These are phyloP conservation scores for Linum tenue DNA, from an alignment of 345 rosid species.

Conservation along the genomic window DNA sequence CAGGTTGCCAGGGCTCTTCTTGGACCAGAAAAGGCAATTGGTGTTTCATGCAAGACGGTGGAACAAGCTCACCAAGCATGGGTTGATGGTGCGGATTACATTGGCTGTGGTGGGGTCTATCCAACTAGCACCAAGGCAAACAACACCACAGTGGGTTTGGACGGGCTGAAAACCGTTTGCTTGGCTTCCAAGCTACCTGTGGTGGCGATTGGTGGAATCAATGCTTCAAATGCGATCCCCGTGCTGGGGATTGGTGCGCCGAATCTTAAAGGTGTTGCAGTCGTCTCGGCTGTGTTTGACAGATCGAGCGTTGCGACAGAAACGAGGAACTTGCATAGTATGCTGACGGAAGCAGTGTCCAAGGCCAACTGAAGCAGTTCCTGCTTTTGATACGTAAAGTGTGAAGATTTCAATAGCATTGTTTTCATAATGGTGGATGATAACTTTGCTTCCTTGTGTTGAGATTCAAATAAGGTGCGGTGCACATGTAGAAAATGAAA, in stretches of 20 bases:
- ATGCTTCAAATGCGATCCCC: conserved; percentile 42
- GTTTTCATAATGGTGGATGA: too few relatives aligned
- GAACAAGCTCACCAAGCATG: conserved; percentile 82
- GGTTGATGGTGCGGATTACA: conserved; percentile 82
- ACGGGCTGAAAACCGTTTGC: conserved; percentile 69
- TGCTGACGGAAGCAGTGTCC: conserved; percentile 27
- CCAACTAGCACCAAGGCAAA: conserved; percentile 73
- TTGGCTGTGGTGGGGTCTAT: conserved; percentile 85
- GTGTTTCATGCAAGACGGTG: conserved; percentile 79
- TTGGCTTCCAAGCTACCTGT: conserved; percentile 67
- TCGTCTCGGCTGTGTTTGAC: conserved; percentile 75
- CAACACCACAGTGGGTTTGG: conserved; percentile 67
- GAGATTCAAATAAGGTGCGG: too few relatives aligned
- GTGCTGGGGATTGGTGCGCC: conserved; percentile 44
- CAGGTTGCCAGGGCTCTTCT: conserved; percentile 51
- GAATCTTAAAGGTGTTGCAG: conserved; percentile 74
- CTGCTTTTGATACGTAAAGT: background rate
- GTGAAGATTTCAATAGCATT: too few relatives aligned
- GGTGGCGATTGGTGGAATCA: conserved; percentile 86
- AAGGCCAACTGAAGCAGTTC: background rate
- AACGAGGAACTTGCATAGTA: conserved; percentile 40
- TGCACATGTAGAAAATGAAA: too few relatives aligned
- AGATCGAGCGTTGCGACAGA: conserved; percentile 41
- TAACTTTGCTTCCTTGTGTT: too few relatives aligned
- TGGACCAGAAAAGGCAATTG: conserved; percentile 81